Percentiles rank a stretch among this genome's conserved stretches.
Evolutionary conservation across 768 basidiomycete genomes (phyloP).

Genomic region (Kwoniella mangroviensis): DNA sequence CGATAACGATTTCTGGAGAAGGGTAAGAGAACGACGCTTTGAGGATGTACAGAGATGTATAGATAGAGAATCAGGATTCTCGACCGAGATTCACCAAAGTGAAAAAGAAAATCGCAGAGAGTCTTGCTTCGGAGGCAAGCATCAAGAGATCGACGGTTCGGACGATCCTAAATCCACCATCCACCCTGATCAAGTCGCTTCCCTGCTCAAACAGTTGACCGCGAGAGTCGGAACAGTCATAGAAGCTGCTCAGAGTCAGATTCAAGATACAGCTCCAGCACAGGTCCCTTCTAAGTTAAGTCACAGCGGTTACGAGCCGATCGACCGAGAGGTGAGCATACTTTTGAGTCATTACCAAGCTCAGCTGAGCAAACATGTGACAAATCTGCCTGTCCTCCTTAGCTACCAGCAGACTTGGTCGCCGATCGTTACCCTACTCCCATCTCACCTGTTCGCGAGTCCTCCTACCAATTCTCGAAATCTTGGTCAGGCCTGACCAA

Average conservation of each 20-base stretch:
- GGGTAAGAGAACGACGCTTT: background rate
- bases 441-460: background rate
- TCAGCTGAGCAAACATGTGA: no score
- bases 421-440: background rate
- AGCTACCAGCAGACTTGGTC: background rate
- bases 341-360: no score
- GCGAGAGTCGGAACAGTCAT: background rate
- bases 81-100: no score
- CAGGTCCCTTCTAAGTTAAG: background rate
- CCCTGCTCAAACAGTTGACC: background rate
- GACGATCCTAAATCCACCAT: background rate
- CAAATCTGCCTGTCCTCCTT: background rate
- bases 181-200: background rate
- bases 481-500: no score
- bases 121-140: no score
- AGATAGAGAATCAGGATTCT: no score
- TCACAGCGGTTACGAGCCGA: no score
- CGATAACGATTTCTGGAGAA: conserved; percentile 2
- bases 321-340: no score
- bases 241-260: background rate
- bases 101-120: no score
- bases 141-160: background rate
- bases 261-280: background rate
- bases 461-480: no score
- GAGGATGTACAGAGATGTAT: background rate